These are phyloP conservation scores for Penstemon barbatus DNA, from an alignment of 257 asterid genomes.

Conservation along the genomic window DNA sequence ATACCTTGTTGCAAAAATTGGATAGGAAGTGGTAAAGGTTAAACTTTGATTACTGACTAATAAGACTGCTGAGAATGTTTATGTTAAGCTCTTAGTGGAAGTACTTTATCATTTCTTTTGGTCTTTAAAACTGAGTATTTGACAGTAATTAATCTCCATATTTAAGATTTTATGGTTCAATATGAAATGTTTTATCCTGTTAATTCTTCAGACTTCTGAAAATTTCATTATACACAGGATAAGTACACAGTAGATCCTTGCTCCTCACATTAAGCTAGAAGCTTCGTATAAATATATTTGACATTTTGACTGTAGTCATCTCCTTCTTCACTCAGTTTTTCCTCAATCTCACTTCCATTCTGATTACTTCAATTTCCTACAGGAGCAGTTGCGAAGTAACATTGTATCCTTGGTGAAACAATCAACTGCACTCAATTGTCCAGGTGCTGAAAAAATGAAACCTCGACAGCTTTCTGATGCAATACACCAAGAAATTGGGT, in stretches of 20 bases:
- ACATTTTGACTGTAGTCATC: not conserved
- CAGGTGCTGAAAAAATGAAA: constrained; percentile 82
- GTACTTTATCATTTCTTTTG: not conserved
- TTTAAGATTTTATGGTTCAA: not conserved
- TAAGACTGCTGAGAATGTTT: not conserved
- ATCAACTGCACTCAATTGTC: constrained; percentile 66
- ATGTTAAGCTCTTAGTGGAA: not conserved
- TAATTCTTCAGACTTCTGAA: constrained; percentile 7
- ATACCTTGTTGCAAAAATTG: too few species aligned
- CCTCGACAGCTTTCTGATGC: constrained; percentile 96
- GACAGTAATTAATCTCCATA: not conserved
- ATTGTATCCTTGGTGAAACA: constrained; percentile 70
- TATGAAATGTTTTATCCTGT: not conserved
- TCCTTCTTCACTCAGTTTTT: not conserved
- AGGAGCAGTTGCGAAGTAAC: constrained; percentile 70
- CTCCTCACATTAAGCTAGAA: not conserved
- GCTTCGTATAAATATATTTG: not conserved
- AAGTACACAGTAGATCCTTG: constrained; percentile 3
- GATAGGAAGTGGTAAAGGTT: not conserved
- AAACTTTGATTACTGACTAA: not conserved
- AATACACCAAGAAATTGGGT: constrained; percentile 93
- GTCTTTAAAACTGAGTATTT: not conserved
- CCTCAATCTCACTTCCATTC: not conserved
- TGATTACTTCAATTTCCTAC: constrained; percentile 24
- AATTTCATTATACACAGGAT: not conserved